A percentile compares a stretch with the other conserved stretches of the same genome.
Conservation (phyloP, 805 yeast genomes). For the Starmera dryadoides region DNA sequence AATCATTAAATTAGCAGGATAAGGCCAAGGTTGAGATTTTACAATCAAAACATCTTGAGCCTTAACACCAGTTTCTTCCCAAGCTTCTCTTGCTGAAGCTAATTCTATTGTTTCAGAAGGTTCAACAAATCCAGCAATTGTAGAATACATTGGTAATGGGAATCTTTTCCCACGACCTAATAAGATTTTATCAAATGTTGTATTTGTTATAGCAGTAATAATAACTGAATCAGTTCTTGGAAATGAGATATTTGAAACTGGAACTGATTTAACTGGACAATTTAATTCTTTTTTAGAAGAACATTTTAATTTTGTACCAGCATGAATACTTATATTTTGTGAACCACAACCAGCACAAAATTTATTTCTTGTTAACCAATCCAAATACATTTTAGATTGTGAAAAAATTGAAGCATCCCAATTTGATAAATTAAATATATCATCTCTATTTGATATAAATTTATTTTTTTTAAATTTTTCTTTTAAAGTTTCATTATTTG, state of each 20-base stretch:
- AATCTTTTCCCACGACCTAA: constrained; percentile 66
- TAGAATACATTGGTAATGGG: constrained; percentile 59
- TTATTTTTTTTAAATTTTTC: neutral
- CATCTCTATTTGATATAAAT: neutral
- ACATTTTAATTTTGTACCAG: constrained; percentile 59
- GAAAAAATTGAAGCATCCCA: constrained; percentile 63
- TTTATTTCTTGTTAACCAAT: constrained; percentile 71
- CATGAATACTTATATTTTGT: constrained; percentile 49
- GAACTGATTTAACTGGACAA: constrained; percentile 31
- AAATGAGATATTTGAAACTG: constrained; percentile 72
- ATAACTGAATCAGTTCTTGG: constrained; percentile 91
- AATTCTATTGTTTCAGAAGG: constrained; percentile 90
- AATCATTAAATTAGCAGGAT: constrained; percentile 87
- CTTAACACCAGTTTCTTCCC: constrained; percentile 91
- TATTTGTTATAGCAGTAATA: constrained; percentile 70
- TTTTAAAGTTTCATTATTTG: constrained; percentile 1
- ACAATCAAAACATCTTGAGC: constrained; percentile 52
- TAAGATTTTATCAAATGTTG: constrained; percentile 52
- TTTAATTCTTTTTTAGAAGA: constrained; percentile 14
- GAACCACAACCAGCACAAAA: constrained; percentile 90
- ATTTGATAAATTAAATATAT: constrained; percentile 18
- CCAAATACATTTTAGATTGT: constrained; percentile 77
- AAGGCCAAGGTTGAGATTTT: constrained; percentile 95
- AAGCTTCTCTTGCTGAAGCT: constrained; percentile 81
- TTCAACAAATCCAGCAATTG: constrained; percentile 94